A percentile compares a stretch with the other conserved stretches of the same genome.
Conservation (phyloP, 1,139 yeast species). For the Scheffersomyces cryptocercus region DNA sequence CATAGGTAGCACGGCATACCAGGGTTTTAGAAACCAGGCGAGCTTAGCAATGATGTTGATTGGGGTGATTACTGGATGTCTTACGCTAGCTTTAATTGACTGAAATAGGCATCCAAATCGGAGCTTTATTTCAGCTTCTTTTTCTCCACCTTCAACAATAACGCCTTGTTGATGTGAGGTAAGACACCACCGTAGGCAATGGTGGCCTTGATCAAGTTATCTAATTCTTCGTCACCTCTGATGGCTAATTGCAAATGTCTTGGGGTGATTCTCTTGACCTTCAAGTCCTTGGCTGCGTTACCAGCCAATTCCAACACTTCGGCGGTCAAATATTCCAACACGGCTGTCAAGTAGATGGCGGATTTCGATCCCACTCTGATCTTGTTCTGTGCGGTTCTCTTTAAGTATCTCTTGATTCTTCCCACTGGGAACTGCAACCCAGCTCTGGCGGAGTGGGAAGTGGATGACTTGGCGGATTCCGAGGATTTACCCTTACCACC, state of each 20-base stretch:
- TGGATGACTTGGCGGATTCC: slow-evolving; percentile 59
- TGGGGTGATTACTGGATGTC: neutral
- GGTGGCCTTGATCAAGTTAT: slow-evolving; percentile 92
- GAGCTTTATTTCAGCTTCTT: slow-evolving; percentile 43
- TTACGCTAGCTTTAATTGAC: neutral
- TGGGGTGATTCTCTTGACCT: slow-evolving; percentile 98
- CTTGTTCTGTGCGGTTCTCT: slow-evolving; percentile 87
- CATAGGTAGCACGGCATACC: too few relatives aligned
- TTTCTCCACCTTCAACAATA: slow-evolving; percentile 89
- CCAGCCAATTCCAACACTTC: slow-evolving; percentile 99
- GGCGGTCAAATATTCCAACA: slow-evolving; percentile 94
- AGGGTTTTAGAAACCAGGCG: too few relatives aligned
- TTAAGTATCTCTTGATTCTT: slow-evolving; percentile 93
- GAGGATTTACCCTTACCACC: slow-evolving; percentile 97
- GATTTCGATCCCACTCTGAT: slow-evolving; percentile 97
- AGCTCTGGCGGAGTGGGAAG: slow-evolving; percentile 95
- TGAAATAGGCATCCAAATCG: neutral
- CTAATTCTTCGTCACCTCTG: slow-evolving; percentile 98
- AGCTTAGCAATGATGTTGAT: too few relatives aligned
- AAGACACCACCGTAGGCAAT: slow-evolving; percentile 99
- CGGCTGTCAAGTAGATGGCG: slow-evolving; percentile 96
- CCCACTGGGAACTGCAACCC: slow-evolving; percentile 99
- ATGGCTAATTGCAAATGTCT: slow-evolving; percentile 98
- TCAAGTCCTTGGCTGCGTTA: slow-evolving; percentile 97
- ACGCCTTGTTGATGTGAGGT: slow-evolving; percentile 95